These are phyloP conservation scores for Cladosporium oxysporum DNA, from an alignment of 2,329 filamentous ascomycete genomes.

Conservation along the genomic window DNA sequence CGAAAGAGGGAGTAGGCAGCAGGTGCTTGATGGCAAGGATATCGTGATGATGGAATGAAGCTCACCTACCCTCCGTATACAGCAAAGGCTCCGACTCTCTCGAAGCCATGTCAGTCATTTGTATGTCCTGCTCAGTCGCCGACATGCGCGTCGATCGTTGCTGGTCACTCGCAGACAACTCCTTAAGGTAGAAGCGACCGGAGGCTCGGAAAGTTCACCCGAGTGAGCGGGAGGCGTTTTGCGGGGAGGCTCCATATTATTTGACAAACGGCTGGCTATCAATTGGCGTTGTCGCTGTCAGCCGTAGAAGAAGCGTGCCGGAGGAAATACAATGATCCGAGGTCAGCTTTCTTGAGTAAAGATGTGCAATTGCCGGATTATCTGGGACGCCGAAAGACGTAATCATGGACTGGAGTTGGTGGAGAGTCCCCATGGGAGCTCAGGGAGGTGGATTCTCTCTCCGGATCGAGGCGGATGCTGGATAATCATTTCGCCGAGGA, in stretches of 20 bases:
- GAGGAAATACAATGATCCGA: constrained; percentile 19
- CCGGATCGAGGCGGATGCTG: background rate
- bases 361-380: constrained; percentile 19
- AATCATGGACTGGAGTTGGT: background rate
- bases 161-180: constrained; percentile 17
- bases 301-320: constrained; percentile 17
- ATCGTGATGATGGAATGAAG: background rate
- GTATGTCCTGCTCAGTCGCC: constrained; percentile 20
- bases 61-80: constrained; percentile 19
- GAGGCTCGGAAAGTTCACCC: constrained; percentile 14
- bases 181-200: constrained; percentile 8
- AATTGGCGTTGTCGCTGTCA: constrained; percentile 8
- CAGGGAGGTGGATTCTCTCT: background rate
- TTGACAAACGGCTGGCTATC: constrained; percentile 2
- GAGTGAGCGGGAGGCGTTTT: background rate
- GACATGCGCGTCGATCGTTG: constrained; percentile 16
- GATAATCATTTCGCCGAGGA: constrained; percentile 9
- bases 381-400: constrained; percentile 13
- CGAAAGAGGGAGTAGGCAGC: background rate
- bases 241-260: constrained; percentile 1
- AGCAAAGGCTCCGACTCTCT: constrained; percentile 15
- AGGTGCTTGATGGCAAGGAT: background rate
- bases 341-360: constrained; percentile 5
- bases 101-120: constrained; percentile 17
- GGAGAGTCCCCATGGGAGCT: constrained; percentile 10